Conservation (phyloP, 306 rosid species). For the Ceratonia siliqua region DNA sequence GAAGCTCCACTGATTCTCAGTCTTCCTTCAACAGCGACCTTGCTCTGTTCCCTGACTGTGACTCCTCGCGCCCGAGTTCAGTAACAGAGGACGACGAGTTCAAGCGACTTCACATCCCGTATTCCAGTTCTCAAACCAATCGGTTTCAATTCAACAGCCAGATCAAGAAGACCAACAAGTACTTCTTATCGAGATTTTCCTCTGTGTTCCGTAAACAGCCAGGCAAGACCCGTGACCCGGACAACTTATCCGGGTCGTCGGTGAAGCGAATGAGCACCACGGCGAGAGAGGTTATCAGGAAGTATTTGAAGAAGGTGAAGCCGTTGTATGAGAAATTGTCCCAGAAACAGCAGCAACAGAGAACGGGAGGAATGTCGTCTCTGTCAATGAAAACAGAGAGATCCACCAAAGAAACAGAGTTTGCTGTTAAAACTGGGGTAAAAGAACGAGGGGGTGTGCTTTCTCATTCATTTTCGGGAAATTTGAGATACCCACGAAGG, state of each 20-base stretch:
- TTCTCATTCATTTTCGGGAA: conserved; percentile 71
- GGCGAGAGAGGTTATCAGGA: conserved; percentile 57
- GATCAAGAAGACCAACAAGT: conserved; percentile 49
- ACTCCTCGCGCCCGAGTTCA: conserved; percentile 67
- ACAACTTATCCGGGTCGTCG: conserved; percentile 41
- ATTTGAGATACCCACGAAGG: conserved; percentile 59
- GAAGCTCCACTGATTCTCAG: conserved; percentile 59
- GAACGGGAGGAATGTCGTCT: conserved; percentile 27
- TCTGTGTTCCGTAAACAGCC: conserved; percentile 61
- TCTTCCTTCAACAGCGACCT: conserved; percentile 59
- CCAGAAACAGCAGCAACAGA: conserved; percentile 45
- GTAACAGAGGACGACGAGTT: conserved; percentile 56
- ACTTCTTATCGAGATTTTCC: conserved; percentile 61
- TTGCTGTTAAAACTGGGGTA: conserved; percentile 2
- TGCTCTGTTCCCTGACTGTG: conserved; percentile 45
- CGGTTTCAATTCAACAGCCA: conserved; percentile 1
- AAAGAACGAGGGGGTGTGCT: conserved; percentile 19
- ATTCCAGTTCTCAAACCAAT: not conserved
- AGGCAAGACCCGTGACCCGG: conserved; percentile 30
- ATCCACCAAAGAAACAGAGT: conserved; percentile 26
- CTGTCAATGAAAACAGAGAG: conserved; percentile 24
- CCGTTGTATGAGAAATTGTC: conserved; percentile 62
- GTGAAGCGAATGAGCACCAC: conserved; percentile 53
- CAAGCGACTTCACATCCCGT: conserved; percentile 35
- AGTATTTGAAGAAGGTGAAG: conserved; percentile 64